Evolutionary conservation across 305 asterid species (phyloP), one percentile per base, ranked within the genome.

Genomic region (Ilex paraguariensis): DNA sequence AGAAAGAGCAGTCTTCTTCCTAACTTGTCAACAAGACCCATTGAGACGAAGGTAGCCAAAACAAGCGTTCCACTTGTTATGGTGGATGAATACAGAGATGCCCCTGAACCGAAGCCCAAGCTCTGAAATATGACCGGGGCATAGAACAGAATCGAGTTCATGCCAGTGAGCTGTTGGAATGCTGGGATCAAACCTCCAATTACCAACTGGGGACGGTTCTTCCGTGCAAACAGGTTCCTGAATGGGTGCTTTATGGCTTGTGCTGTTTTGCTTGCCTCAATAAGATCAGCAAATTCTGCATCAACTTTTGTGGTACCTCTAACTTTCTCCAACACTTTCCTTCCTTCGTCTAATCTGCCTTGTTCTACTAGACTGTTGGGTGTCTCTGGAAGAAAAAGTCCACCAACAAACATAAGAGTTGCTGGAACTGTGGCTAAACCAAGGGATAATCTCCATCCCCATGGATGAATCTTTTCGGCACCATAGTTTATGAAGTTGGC

Each of bases 131-230:
- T 77, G 28, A 88, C 96, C 0, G 96, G 96, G 9, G 95, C 80
- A 14, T 86, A 88, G 68, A 88, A 88, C 2, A 88, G 84, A 71
- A 88, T 88, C 14, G 96, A 80, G 75, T 88, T 88, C 59, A 75
- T 86, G 53, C 95, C 96, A 0, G 95, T 88, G 16, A 88, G 87
- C 63, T 88, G 96, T 66, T 88, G 96, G 66, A 86, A 88, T n/a
- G 96, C 96, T 30, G 96, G 96, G 59, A 88, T 84, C 0, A 88
- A 33, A 4, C 79, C 91, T 46, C 95, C 96, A 2, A 88, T 60
- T 16, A 88, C 77, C 68, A 88, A 63, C 45, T 78, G 84, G 17
- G 96, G 96, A 0, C 95, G 80, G 30, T 88, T 86, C 70, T 86
- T 88, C 59, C 81, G 70, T 13, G 56, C 31, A 8, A 88, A 48